Evolutionary conservation across 78 protist genomes (phyloP), one percentile per base, ranked within the genome.

Genomic region (Goniomonas avonlea): DNA sequence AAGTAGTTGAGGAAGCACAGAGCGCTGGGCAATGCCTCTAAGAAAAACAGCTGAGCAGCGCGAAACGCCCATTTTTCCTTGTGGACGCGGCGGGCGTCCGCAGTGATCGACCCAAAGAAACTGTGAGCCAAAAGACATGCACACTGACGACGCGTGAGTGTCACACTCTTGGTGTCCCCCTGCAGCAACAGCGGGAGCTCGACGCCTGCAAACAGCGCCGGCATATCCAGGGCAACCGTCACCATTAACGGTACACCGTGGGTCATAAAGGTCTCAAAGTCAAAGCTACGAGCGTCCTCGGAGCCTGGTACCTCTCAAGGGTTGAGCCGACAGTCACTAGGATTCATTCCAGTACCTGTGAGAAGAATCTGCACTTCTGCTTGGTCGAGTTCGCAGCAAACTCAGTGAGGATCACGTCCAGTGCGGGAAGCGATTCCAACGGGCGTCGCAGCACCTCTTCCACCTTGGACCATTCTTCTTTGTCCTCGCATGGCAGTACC

Each of bases 101-200:
- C n/a, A n/a, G n/a, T 56, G 38, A 56, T 29, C 32, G 65, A 56
- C 38, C 65, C 65, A 34, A 56, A 27, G 21, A 56, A 23, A 34
- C 32, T 20, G 21, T 56, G 65, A 56, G 65, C 65, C 25, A 56
- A 27, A 11, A 56, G 65, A 27, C 65, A 56, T 20, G 65, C 65
- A 27, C 65, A 56, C 65, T 56, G 65, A 20, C 65, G 65, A 29
- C 65, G 65, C 25, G 37, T 56, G 21, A 56, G 65, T 34, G 65
- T 29, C 38, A 56, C 23, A 18, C 65, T 23, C 9, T 27, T 56
- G 32, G 65, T 56, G 38, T 56, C 21, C 21, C 37, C 37, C 65
- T 56, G 13, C 65, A 27, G 13, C 65, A 29, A 56, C 32, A 56
- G 23, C 34, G 65, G 65, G 11, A 56, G 38, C 34, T 56, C 11